Evolutionary conservation across 495 filamentous ascomycete genomes (phyloP).

Genomic region (Platismatia glauca): DNA sequence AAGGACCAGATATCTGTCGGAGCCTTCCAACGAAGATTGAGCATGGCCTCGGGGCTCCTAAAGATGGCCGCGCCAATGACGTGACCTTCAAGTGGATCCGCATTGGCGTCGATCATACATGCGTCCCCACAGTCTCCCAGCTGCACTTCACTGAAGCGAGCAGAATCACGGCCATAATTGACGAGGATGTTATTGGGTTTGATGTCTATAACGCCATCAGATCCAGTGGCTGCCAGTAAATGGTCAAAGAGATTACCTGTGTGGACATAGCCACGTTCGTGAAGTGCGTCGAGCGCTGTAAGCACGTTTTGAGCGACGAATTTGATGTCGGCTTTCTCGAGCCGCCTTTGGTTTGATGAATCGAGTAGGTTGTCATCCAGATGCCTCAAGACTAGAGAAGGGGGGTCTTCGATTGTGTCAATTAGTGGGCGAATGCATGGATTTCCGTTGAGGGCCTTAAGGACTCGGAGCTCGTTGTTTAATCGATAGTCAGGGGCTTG

Average conservation of each 20-base stretch:
- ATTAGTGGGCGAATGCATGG: too few species aligned
- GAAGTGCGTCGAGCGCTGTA: not conserved
- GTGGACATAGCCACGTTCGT: not conserved
- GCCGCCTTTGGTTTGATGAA: too few species aligned
- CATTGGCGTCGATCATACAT: not conserved
- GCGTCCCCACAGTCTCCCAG: constrained; percentile 8
- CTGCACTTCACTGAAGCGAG: constrained; percentile 8
- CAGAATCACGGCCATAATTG: not conserved
- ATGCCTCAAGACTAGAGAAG: too few species aligned
- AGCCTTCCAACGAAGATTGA: constrained; percentile 9
- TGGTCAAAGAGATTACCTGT: not conserved
- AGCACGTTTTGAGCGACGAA: not conserved
- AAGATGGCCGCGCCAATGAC: constrained; percentile 9
- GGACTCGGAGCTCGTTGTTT: not conserved
- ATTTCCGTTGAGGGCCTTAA: not conserved
- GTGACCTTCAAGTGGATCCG: not conserved
- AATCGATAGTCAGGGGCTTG: not conserved
- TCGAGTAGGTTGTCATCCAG: too few species aligned
- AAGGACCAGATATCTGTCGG: constrained; percentile 16
- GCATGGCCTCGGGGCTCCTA: constrained; percentile 9
- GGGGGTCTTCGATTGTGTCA: too few species aligned
- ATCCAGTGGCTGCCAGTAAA: too few species aligned
- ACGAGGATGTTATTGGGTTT: constrained; percentile 19
- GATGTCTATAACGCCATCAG: constrained; percentile 1
- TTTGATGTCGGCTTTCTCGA: too few species aligned